Evolutionary conservation across 148 eudicot genomes (phyloP), one percentile per base, ranked within the genome.

Genomic region (Linanthus parryae): DNA sequence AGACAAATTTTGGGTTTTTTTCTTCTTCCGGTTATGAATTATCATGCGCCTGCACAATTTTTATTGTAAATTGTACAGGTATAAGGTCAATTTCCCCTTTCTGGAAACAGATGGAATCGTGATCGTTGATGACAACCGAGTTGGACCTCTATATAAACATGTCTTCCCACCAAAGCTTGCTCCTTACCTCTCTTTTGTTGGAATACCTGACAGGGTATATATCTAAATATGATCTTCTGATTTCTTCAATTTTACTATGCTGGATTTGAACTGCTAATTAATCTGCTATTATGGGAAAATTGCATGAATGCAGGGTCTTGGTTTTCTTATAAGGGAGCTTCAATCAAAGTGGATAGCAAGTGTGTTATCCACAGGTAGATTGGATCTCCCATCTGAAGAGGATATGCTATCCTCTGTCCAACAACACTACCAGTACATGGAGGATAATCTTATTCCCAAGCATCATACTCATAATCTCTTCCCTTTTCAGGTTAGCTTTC

Each of bases 331-430:
- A 45, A 25, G 61, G 18, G 74, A 76, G 31, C 17, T 65, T 5
- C 82, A 76, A 62, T 57, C 74, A 13, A 68, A 48, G 59, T 76
- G 77, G 82, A 24, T 71, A 35, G 73, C 77, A 0, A 51, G 16
- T 2, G 69, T 65, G 11, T 54, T 76, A 56, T 76, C 82, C 0
- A n/a, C n/a, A n/a, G 63, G 72, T 8, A 61, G 60, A 31, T 41
- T 44, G 15, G 0, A 12, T 29, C 34, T 76, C 17, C 74, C 81
- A 35, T 59, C 74, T 7, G 24, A 61, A 36, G 64, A 68, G 39
- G 66, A 72, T 9, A 76, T 76, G 82, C n/a, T 61, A 41, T 39
- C 19, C 4, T 14, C 19, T 16, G 43, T 39, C 3, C 19, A 39
- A 39, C 6, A 39, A 14, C 43, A n/a, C 43, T 14, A 15, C 3